Evolutionary conservation across 2,329 filamentous ascomycete species (phyloP).

Genomic region (Beauveria rudraprayagi): DNA sequence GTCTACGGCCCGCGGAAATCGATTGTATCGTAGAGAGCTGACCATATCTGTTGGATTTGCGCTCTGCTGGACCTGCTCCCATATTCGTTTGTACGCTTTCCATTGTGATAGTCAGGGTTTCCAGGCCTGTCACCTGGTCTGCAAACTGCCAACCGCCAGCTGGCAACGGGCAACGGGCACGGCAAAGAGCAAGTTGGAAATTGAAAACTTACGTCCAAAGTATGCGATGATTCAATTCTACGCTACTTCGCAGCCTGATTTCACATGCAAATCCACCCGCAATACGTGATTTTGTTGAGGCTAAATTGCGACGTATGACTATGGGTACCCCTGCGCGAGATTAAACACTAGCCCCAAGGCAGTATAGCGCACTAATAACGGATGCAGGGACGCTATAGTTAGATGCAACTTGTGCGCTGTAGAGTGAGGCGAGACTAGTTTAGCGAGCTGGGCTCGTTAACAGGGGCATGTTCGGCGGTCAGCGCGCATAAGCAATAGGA

Average conservation of each 20-base stretch:
- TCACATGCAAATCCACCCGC: not conserved
- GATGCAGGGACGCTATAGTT: not conserved
- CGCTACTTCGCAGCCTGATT: not conserved
- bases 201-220: not conserved
- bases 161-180: no score
- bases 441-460: no score
- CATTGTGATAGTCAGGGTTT: not conserved
- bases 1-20: no score
- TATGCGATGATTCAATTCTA: not conserved
- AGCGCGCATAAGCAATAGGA: no score
- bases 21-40: no score
- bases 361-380: not conserved
- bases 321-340: not conserved
- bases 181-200: not conserved
- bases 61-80: not conserved
- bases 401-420: no score
- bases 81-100: not conserved
- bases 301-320: not conserved
- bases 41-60: not conserved
- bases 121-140: not conserved
- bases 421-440: no score
- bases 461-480: no score
- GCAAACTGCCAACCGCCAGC: no score
- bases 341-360: not conserved
- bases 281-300: slow-evolving; percentile 2